A percentile compares a stretch with the other conserved stretches of the same genome.
Conservation (phyloP, 192 early-diverging fungal genomes). For the Geranomyces variabilis region DNA sequence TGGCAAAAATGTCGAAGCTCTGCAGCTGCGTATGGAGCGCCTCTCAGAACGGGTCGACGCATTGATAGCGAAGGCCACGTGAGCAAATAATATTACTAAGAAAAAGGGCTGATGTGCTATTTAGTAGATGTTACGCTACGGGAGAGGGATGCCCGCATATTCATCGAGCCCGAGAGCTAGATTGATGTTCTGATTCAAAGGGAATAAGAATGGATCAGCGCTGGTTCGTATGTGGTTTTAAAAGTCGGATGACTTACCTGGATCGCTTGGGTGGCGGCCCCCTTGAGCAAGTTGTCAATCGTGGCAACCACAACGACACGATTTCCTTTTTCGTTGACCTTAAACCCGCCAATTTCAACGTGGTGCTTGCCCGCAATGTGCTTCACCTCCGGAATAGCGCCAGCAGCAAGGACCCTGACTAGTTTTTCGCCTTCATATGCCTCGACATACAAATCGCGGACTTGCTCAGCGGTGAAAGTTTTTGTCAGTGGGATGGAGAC, state of each 20-base stretch:
- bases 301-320: conserved; percentile 89
- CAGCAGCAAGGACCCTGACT: conserved; percentile 73
- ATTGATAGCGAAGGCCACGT: too few relatives aligned
- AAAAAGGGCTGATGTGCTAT: too few relatives aligned
- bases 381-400: conserved; percentile 79
- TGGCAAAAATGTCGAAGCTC: conserved; percentile 39
- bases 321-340: conserved; percentile 68
- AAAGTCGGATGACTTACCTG: conserved; percentile 56
- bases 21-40: conserved; percentile 36
- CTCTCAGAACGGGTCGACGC: conserved; percentile 28
- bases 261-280: conserved; percentile 97
- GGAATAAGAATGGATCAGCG: too few relatives aligned
- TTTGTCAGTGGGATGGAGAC: conserved; percentile 82
- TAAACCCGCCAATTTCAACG: conserved; percentile 91
- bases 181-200: conserved; percentile 78
- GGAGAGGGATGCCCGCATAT: conserved; percentile 81
- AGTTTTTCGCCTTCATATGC: conserved; percentile 80
- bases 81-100: too few relatives aligned
- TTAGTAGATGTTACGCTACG: too few relatives aligned
- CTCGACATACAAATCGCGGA: conserved; percentile 71
- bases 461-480: conserved; percentile 70
- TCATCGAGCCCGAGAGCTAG: conserved; percentile 88
- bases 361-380: conserved; percentile 90
- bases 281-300: conserved; percentile 97
- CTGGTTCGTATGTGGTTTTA: too few relatives aligned